A percentile compares a stretch with the other conserved stretches of the same genome.
phyloP scores from a whole-genome alignment of 768 basidiomycete genomes.

The Lentinus brumalis region DNA sequence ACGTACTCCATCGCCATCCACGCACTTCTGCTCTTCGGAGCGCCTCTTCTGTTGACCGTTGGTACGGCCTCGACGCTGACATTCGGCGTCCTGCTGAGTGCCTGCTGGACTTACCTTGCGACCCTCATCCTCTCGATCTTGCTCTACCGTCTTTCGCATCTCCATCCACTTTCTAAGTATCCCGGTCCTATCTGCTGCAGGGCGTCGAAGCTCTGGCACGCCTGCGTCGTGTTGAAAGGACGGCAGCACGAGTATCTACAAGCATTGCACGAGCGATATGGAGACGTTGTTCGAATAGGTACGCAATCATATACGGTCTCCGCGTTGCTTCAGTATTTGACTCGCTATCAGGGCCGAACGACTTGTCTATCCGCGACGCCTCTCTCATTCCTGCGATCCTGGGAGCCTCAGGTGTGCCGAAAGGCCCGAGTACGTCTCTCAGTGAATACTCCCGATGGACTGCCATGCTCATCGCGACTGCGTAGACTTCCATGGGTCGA shows the following conservation, averaged over 20 bases:
- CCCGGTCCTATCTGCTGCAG: slow-evolving; percentile 37
- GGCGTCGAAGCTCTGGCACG: slow-evolving; percentile 31
- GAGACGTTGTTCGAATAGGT: slow-evolving; percentile 40
- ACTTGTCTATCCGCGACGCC: slow-evolving; percentile 43
- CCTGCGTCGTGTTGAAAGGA: slow-evolving; percentile 25
- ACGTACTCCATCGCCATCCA: not conserved
- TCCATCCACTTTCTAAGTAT: slow-evolving; percentile 39
- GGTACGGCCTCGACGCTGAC: not conserved
- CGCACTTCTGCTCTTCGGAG: not conserved
- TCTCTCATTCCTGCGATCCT: slow-evolving; percentile 32
- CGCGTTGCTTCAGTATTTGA: not conserved
- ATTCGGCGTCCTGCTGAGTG: not conserved
- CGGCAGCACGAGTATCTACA: slow-evolving; percentile 30
- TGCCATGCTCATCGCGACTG: not conserved
- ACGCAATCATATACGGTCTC: not conserved
- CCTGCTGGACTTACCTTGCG: slow-evolving; percentile 30
- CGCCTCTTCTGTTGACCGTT: not conserved
- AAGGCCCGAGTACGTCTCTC: slow-evolving; percentile 40
- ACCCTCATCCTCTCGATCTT: slow-evolving; percentile 34
- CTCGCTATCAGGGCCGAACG: slow-evolving; percentile 42
- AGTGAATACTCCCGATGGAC: slow-evolving; percentile 10
- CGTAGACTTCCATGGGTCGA: not conserved
- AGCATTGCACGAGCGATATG: slow-evolving; percentile 40
- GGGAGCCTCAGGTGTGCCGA: slow-evolving; percentile 40
- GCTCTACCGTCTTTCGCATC: slow-evolving; percentile 39